Evolutionary conservation across 139 green algal species (phyloP), one percentile per base, ranked within the genome.

Genomic region (Auxenochlorella pyrenoidosa): DNA sequence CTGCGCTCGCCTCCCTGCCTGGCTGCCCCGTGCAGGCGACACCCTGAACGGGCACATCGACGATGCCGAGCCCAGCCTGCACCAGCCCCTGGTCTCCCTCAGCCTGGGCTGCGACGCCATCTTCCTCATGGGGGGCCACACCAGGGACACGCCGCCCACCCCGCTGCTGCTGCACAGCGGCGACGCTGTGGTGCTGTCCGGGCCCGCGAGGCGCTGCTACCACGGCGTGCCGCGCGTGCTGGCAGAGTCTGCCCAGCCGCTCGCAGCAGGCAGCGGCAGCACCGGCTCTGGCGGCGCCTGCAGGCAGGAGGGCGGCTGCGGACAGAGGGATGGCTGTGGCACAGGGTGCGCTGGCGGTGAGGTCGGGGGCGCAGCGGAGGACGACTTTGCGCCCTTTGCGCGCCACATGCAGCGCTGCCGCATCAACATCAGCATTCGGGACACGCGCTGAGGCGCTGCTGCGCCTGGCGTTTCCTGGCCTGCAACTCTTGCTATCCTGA

Each of bases 31-130:
- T 4, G 38, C 73, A 88, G 84, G 95, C 4, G 96, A 98, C 89
- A 97, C 94, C 1, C 90, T 99, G 30, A 90, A 92, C 21, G 96
- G 96, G 0, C 96, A 99, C 90, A 76, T 92, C 44, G 96, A 99
- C 83, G 96, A 99, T 83, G 97, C 95, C 38, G 97, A 99, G 91
- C 28, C 22, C 0, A 93, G 98, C 84, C 68, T 96, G 86, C 59
- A 34, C 1, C 88, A 97, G 84, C 97, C 97, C 30, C 95, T 99
- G 40, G 95, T 99, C 3, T 95, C 84, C 65, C 72, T 98, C 19
- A 97, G 92, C 72, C 73, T 99, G 24, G 97, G 97, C 32, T 96
- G 94, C 89, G 86, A 91, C 51, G 97, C 93, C 3, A 88, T 99
- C 26, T 98, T 99, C 87, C 91, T 99, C 4, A 92, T 98, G 36